phyloP scores from a whole-genome alignment of 192 early-diverging fungal genomes.

The Coemansia sp. region DNA sequence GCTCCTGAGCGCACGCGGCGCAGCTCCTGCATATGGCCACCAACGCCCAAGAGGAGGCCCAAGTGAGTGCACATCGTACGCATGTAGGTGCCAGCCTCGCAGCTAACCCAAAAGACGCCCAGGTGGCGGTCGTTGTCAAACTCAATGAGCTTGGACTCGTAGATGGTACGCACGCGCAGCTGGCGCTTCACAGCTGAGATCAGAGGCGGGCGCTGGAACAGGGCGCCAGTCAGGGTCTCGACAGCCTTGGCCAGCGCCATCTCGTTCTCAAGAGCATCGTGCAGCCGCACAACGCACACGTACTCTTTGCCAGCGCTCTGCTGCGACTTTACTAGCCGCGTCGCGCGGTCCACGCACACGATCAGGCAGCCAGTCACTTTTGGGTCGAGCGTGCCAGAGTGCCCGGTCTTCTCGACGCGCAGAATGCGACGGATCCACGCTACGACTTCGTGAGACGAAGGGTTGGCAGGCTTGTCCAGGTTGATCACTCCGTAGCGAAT shows the following conservation, averaged over 20 bases:
- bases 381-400: slow-evolving; percentile 98
- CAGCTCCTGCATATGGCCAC: slow-evolving; percentile 99
- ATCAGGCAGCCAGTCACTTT: slow-evolving; percentile 99
- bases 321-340: slow-evolving; percentile 98
- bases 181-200: slow-evolving; percentile 99
- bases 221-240: slow-evolving; percentile 96
- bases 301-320: slow-evolving; percentile 99
- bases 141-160: slow-evolving; percentile 94
- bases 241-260: slow-evolving; percentile 84
- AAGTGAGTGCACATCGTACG: slow-evolving; percentile 99
- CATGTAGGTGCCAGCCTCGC: slow-evolving; percentile 99
- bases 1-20: slow-evolving; percentile 95
- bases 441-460: slow-evolving; percentile 99
- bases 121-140: slow-evolving; percentile 97
- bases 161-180: slow-evolving; percentile 97
- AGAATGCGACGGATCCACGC: slow-evolving; percentile 99
- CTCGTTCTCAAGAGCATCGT: slow-evolving; percentile 90
- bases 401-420: slow-evolving; percentile 97
- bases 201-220: slow-evolving; percentile 98
- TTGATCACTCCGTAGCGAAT: slow-evolving; percentile 98
- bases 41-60: slow-evolving; percentile 92
- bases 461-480: slow-evolving; percentile 99
- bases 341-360: slow-evolving; percentile 98
- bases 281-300: slow-evolving; percentile 92
- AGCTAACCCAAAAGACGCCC: slow-evolving; percentile 96